Conservation (phyloP, 768 basidiomycete species). For the Tulasnella sp. region DNA sequence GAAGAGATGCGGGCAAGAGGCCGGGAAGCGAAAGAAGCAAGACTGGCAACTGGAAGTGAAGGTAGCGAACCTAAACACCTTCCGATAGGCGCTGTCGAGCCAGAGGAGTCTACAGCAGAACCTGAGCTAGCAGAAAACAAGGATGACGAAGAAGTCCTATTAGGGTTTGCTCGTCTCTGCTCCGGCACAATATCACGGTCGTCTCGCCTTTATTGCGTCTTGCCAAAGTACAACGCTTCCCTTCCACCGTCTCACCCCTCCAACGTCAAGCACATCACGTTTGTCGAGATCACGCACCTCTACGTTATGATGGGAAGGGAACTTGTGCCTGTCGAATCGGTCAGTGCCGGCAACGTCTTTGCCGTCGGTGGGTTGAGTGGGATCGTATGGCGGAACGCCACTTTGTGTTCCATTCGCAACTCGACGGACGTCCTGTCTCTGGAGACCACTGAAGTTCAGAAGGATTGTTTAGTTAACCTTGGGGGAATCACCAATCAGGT, state of each 20-base stretch:
- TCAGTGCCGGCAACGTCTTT: slow-evolving; percentile 88
- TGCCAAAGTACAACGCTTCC: slow-evolving; percentile 72
- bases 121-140: slow-evolving; percentile 21
- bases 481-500: slow-evolving; percentile 59
- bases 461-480: slow-evolving; percentile 61
- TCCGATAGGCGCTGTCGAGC: background rate
- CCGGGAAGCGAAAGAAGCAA: slow-evolving; percentile 39
- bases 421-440: slow-evolving; percentile 32
- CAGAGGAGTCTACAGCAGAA: slow-evolving; percentile 5
- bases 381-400: slow-evolving; percentile 81
- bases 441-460: slow-evolving; percentile 22
- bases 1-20: slow-evolving; percentile 70
- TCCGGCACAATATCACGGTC: slow-evolving; percentile 69
- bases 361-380: slow-evolving; percentile 84
- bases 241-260: slow-evolving; percentile 50
- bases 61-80: background rate
- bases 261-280: slow-evolving; percentile 50
- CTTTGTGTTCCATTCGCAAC: slow-evolving; percentile 47
- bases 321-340: slow-evolving; percentile 67
- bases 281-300: slow-evolving; percentile 56
- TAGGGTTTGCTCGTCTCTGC: slow-evolving; percentile 91
- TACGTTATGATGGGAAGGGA: slow-evolving; percentile 99
- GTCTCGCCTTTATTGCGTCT: slow-evolving; percentile 51
- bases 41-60: slow-evolving; percentile 24
- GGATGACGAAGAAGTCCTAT: slow-evolving; percentile 47